phyloP scores from a whole-genome alignment of 139 green algal genomes.

The Chlorella vulgaris region DNA sequence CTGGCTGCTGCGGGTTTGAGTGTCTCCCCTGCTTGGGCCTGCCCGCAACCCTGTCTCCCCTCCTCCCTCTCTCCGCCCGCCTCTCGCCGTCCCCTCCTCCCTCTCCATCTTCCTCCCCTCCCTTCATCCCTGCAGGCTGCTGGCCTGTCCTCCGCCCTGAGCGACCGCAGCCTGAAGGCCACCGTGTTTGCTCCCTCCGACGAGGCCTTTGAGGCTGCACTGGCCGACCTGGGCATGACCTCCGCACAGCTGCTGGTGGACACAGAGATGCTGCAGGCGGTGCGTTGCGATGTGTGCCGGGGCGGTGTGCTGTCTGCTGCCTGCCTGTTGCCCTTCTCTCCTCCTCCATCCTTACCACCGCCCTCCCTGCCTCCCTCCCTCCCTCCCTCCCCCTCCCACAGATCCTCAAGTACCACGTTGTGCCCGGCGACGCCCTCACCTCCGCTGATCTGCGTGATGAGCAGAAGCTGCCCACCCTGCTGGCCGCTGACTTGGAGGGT shows the following conservation, averaged over 20 bases:
- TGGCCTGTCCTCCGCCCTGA: slow-evolving; percentile 27
- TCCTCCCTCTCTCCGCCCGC: too few relatives aligned
- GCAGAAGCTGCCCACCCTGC: slow-evolving; percentile 28
- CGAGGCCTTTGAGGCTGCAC: slow-evolving; percentile 12
- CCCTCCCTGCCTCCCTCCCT: neutral
- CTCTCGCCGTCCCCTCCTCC: neutral
- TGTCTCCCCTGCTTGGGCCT: neutral
- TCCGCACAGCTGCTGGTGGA: slow-evolving; percentile 5
- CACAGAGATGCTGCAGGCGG: slow-evolving; percentile 8
- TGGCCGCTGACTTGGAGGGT: slow-evolving; percentile 3
- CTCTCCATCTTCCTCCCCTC: neutral
- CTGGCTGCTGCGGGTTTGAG: too few relatives aligned
- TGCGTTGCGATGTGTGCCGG: neutral
- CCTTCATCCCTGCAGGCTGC: slow-evolving; percentile 6
- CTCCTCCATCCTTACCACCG: too few relatives aligned
- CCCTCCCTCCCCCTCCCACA: neutral
- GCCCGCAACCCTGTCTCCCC: neutral
- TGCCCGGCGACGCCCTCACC: slow-evolving; percentile 14
- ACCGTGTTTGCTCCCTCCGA: slow-evolving; percentile 46
- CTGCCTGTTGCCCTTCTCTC: neutral
- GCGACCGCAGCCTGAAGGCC: slow-evolving; percentile 17
- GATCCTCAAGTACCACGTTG: slow-evolving; percentile 44
- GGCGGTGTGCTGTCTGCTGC: neutral
- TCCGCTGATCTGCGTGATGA: neutral
- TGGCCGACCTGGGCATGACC: slow-evolving; percentile 12